Percentiles rank a stretch among this genome's conserved stretches.
phyloP scores from a whole-genome alignment of 106 monocot species.

The Dendrobium nobile region DNA sequence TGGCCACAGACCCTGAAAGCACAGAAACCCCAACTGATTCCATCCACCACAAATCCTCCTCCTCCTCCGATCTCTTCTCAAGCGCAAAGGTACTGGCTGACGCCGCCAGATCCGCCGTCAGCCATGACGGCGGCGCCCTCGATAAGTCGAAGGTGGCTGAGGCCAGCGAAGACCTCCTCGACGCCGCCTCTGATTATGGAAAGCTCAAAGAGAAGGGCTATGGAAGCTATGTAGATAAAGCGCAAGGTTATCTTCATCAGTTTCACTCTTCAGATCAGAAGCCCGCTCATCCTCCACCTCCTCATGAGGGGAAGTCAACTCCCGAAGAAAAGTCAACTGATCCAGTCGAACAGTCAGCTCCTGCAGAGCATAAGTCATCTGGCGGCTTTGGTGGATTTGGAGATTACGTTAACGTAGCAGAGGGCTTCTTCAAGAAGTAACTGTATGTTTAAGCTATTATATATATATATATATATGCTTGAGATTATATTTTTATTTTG shows the following conservation, averaged over 20 bases:
- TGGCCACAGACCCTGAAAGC: neutral
- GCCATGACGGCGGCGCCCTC: slow-evolving; percentile 5
- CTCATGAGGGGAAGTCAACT: neutral
- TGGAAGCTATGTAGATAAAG: slow-evolving; percentile 39
- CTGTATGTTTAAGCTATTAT: neutral
- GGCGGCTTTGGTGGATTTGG: neutral
- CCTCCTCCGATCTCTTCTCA: slow-evolving; percentile 11
- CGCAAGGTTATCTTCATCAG: slow-evolving; percentile 12
- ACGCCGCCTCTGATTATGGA: slow-evolving; percentile 21
- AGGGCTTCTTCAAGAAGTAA: slow-evolving; percentile 7
- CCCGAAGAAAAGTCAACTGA: neutral
- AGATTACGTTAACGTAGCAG: neutral
- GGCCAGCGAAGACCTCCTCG: slow-evolving; percentile 26
- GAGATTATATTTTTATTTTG: no score
- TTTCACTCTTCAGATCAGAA: slow-evolving; percentile 2
- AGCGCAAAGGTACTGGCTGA: slow-evolving; percentile 22
- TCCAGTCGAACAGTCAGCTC: neutral
- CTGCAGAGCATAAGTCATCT: neutral
- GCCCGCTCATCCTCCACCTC: neutral
- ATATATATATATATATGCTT: no score
- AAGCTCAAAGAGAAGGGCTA: slow-evolving; percentile 27
- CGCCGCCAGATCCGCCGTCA: slow-evolving; percentile 15
- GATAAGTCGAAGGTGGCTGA: slow-evolving; percentile 30
- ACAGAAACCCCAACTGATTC: neutral
- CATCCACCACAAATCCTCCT: neutral